phyloP scores from a whole-genome alignment of 768 basidiomycete species.

The Crepidotus variabilis region DNA sequence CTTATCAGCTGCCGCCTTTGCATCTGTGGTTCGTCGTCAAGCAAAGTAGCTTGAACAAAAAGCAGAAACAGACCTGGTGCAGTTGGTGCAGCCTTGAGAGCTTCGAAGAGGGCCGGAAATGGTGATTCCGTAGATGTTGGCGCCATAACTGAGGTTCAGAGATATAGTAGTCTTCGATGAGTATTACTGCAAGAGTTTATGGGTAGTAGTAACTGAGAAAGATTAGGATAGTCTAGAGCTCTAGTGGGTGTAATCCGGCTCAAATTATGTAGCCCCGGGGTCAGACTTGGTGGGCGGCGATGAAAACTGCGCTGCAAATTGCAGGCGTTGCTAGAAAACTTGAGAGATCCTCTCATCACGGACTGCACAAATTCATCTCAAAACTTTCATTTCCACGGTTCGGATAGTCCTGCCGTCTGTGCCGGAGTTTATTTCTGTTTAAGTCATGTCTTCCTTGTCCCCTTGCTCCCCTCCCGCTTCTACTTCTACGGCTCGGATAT shows the following conservation, averaged over 20 bases:
- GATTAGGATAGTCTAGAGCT: constrained; percentile 2
- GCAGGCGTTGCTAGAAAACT: not conserved
- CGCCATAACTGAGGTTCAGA: constrained; percentile 50
- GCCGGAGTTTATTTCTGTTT: not conserved
- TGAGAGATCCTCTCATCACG: not conserved
- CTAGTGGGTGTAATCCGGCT: not conserved
- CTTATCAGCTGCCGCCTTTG: constrained; percentile 79
- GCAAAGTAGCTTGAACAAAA: constrained; percentile 3
- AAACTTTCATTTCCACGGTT: not conserved
- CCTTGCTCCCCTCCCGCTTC: too few species aligned
- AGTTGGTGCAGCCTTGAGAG: constrained; percentile 55
- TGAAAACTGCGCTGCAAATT: not conserved
- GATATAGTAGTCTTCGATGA: constrained; percentile 12
- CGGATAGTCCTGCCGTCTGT: not conserved
- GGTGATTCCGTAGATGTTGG: constrained; percentile 36
- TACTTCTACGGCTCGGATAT: too few species aligned
- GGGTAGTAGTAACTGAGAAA: not conserved
- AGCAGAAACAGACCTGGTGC: constrained; percentile 43
- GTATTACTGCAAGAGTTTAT: constrained; percentile 5
- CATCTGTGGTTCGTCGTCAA: constrained; percentile 47
- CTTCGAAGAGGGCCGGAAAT: constrained; percentile 46
- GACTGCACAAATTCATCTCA: not conserved
- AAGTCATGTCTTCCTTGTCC: not conserved
- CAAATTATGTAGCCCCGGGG: not conserved
- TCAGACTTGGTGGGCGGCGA: not conserved